Base-by-base conservation (phyloP, 495 filamentous ascomycete genomes). In the Cercophora samala region DNA sequence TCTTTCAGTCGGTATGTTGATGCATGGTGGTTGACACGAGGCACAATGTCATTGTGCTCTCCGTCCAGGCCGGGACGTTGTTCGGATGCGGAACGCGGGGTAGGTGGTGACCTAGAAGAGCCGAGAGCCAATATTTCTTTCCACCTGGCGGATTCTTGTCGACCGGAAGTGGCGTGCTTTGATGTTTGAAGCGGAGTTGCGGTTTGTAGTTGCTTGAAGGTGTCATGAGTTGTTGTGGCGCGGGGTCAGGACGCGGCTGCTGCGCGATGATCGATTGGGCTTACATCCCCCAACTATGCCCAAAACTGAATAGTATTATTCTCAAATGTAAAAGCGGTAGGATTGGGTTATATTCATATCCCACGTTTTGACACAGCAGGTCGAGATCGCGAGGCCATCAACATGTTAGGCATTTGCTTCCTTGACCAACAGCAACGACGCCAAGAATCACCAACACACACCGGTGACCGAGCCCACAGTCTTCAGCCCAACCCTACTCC, bases 21-120 rank as follows among this genome's bases (percentile, higher is more conserved):
- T n/a, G 53, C 53, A 56, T 19, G n/a, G 53, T 13, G 13, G 53
- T 56, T 56, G 53, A 56, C 53, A 23, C 37, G 37, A 46, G 53
- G 6, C n/a, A 3, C n/a, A 18, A 56, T 56, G 53, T 56, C 19
- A 56, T 56, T 23, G 53, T 56, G 22, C 53, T 56, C 53, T 21
- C 6, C n/a, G n/a, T 21, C 53, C 22, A 23, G 53, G 53, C 53
- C 22, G 53, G 13, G 22, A 56, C n/a, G 53, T 21, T 23, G n/a
- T 8, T 56, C 53, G 53, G 53, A 56, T 56, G 53, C 53, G 53
- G 15, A 18, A 56, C 22, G n/a, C 37, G 37, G 37, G 53, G 53
- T 19, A 56, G 19, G 53, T 19, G 19, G 53, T 19, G 53, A 21
- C 22, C 53, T 15, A 11, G 53, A 19, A 46, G 26, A 46, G 37